Percentiles rank a stretch among this genome's conserved stretches.
phyloP scores from a whole-genome alignment of 345 rosid species.

The Euphorbia lathyris region DNA sequence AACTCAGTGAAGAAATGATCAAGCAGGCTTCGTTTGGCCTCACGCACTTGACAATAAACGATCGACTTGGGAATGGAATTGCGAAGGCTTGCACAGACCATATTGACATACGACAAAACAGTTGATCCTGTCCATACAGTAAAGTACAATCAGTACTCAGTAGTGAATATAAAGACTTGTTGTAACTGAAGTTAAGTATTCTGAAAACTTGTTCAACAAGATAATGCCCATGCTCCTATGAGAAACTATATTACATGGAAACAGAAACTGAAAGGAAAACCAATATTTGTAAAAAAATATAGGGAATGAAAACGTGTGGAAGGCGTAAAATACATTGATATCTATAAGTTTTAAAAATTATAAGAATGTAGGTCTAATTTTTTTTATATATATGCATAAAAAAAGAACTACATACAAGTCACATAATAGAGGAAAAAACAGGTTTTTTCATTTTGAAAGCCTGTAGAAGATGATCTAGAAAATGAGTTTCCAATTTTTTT shows the following conservation, averaged over 20 bases:
- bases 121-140: conserved; percentile 61
- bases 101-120: conserved; percentile 82
- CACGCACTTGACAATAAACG: conserved; percentile 98
- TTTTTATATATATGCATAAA: too few relatives aligned
- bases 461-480: too few relatives aligned
- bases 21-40: conserved; percentile 87
- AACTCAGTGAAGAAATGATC: conserved; percentile 91
- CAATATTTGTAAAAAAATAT: too few relatives aligned
- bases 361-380: too few relatives aligned
- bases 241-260: background rate
- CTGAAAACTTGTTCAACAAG: background rate
- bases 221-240: background rate
- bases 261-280: too few relatives aligned
- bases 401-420: too few relatives aligned
- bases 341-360: too few relatives aligned
- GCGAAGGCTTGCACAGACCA: conserved; percentile 87
- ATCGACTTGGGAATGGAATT: conserved; percentile 93
- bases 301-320: too few relatives aligned
- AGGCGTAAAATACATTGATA: too few relatives aligned
- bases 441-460: too few relatives aligned
- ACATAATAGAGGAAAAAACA: too few relatives aligned
- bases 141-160: background rate
- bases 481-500: too few relatives aligned
- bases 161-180: background rate
- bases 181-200: background rate